Base-by-base conservation (phyloP, 371 early-diverging fungal genomes). In the Apophysomyces ossiformis region DNA sequence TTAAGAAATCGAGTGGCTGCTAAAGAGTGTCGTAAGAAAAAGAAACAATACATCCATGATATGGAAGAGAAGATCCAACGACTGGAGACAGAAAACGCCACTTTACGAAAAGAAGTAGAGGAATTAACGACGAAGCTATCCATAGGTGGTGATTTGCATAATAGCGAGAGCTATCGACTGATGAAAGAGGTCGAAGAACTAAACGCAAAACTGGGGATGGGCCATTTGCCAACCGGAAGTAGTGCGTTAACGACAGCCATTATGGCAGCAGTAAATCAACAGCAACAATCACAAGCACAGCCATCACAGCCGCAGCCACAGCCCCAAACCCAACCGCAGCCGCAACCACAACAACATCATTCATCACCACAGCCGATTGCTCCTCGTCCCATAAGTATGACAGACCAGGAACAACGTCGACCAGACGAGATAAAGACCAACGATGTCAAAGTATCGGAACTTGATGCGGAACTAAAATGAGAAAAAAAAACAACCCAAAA, bases 11-110 rank as follows among this genome's bases (percentile, higher is more conserved):
- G 92, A 7, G 79, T 92, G 36, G 93, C 93, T 1, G 93, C 93
- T 46, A 91, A 92, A 73, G 93, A 93, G 68, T 93, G 93, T 57
- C 89, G 93, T 32, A 90, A 89, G 60, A 93, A 93, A 78, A 93
- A 93, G 75, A 93, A 93, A 72, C 87, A 83, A 16, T 90, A 89
- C 68, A 88, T 93, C 39, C 81, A 81, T 39, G 89, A 89, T 39
- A 84, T 93, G 69, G 92, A 93, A 65, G 86, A 87, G 41, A 87
- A 89, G 54, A 83, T 89, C 21, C 69, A 78, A 9, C 72, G 78
- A 26, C 66, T 93, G n/a, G 88, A 89, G 64, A 81, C 86, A 36
- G 90, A 93, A 54, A 91, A 91, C 68, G 68, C 77, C 0, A 74
- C 72, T 5, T 65, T 91, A 60, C 76, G 78, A 59, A 85, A 88